Evolutionary conservation across 2,329 filamentous ascomycete genomes (phyloP).

Genomic region (Clarireedia monteithiana): DNA sequence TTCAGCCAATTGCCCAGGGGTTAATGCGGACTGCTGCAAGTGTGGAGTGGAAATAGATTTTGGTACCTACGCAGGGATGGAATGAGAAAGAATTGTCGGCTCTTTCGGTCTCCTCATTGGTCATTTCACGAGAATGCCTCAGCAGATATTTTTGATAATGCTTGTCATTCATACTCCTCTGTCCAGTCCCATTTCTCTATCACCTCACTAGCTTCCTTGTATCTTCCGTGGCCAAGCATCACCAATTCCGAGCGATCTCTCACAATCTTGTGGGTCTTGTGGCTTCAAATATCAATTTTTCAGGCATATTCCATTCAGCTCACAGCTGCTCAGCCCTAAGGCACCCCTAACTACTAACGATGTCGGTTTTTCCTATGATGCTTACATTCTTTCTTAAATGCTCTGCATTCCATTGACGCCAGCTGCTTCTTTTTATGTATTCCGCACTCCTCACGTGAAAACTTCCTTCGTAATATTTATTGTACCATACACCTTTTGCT

Average conservation of each 20-base stretch:
- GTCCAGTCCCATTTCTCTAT: neutral
- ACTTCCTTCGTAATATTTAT: too few species aligned
- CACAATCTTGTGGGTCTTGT: neutral
- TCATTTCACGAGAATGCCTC: too few species aligned
- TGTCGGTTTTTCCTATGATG: neutral
- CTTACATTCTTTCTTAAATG: constrained; percentile 1
- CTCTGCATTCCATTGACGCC: neutral
- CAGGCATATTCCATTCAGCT: constrained; percentile 8
- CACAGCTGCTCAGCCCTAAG: constrained; percentile 6
- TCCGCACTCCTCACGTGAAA: too few species aligned
- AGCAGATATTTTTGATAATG: neutral
- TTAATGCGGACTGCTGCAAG: too few species aligned
- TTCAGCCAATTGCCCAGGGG: too few species aligned
- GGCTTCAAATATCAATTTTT: neutral
- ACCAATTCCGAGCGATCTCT: too few species aligned
- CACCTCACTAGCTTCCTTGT: neutral
- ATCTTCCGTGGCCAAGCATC: too few species aligned
- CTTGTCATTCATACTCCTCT: neutral
- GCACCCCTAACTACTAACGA: neutral
- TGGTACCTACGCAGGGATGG: too few species aligned
- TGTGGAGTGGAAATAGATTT: too few species aligned
- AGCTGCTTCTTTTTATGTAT: neutral
- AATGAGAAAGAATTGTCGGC: too few species aligned
- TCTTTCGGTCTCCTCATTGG: too few species aligned
- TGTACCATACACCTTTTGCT: neutral